Evolutionary conservation across 2,329 filamentous ascomycete species (phyloP), one percentile per base, ranked within the genome.

Genomic region (Dryadomyces quercus-mongolicae): DNA sequence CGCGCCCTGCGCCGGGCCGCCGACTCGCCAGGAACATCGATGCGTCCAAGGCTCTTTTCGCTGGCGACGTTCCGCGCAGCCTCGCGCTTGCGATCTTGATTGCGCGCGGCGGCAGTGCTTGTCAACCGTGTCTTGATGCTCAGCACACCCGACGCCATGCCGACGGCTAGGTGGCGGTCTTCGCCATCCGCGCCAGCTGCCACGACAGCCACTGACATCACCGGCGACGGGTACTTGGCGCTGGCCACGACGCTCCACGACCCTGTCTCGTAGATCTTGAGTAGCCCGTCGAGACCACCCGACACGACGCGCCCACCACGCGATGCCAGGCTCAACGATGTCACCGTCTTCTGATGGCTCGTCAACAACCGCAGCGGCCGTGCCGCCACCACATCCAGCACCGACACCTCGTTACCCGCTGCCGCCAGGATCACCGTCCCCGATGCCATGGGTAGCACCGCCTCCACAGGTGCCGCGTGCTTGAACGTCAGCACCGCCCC

Each of bases 341-440:
- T 97, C 57, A 98, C 91, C 0, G 93, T 95, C 80, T 97, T 98
- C 66, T 98, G 93, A 70, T 98, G 93, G 67, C 94, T 97, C 62
- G 84, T 85, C 59, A 98, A 84, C 65, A 95, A 75, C 62, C 90
- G 85, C 55, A 95, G 74, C 5, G 92, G 90, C 64, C 88, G 89
- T 25, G 88, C 93, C 51, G 91, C 92, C 16, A 97, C 86, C 47
- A 98, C 79, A 67, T 98, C 93, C 58, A 98, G 77, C 12, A 98
- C 89, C 6, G 87, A 90, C 63, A 98, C 88, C 58, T 87, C 81
- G 64, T 88, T 94, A 55, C 88, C 91, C 18, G 90, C 83, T 2
- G 92, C 82, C 13, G 90, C 90, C 38, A 96, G 77, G 22, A 98
- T 74, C 4, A 88, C 90, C 5, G 91, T 95, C 49, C 89, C 90